Evolutionary conservation across 306 rosid genomes (phyloP).

Genomic region (Lablab purpureus): DNA sequence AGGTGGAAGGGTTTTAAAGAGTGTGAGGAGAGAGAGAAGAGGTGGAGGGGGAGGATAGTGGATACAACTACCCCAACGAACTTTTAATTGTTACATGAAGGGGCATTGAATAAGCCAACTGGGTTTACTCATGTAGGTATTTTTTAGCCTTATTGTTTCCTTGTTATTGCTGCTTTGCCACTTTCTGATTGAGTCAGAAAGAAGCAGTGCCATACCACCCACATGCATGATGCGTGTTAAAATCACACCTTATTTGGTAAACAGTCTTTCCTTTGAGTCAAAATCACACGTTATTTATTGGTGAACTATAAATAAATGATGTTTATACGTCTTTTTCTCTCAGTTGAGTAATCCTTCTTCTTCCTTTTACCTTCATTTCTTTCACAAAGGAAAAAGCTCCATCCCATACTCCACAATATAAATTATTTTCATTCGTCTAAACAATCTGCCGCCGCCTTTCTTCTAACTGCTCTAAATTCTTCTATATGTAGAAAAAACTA

Average conservation of each 20-base stretch:
- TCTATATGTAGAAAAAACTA: no score
- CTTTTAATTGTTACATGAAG: slow-evolving; percentile 63
- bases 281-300: slow-evolving; percentile 49
- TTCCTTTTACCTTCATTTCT: not conserved
- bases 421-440: not conserved
- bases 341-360: not conserved
- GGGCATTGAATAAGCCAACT: slow-evolving; percentile 55
- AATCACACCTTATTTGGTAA: no score
- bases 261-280: slow-evolving; percentile 33
- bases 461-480: no score
- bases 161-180: slow-evolving; percentile 38
- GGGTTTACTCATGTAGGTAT: not conserved
- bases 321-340: slow-evolving; percentile 2
- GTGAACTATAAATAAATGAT: slow-evolving; percentile 40
- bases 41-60: slow-evolving; percentile 46
- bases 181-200: slow-evolving; percentile 8
- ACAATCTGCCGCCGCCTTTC: no score
- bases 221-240: slow-evolving; percentile 48
- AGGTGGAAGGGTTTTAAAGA: slow-evolving; percentile 48
- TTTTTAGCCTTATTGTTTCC: slow-evolving; percentile 21
- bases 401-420: slow-evolving; percentile 6
- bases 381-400: not conserved
- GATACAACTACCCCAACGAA: slow-evolving; percentile 99
- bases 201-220: slow-evolving; percentile 7
- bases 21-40: slow-evolving; percentile 10